Evolutionary conservation across 768 basidiomycete species (phyloP), one percentile per base, ranked within the genome.

Genomic region (Agrocybe praecox): DNA sequence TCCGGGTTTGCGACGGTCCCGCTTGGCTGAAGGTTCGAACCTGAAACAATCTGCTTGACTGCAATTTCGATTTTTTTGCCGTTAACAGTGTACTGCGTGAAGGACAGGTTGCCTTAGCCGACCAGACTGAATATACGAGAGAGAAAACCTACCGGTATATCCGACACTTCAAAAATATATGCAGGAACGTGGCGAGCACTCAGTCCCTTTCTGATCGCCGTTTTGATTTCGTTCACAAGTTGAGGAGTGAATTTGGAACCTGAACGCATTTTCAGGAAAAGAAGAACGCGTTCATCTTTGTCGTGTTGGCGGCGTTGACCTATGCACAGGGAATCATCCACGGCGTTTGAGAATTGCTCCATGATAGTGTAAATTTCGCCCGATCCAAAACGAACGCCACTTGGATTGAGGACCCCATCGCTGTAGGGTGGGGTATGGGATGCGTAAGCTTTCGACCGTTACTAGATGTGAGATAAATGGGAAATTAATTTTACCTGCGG

Each of bases 51-150:
- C 63, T 89, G 87, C 68, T 90, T 90, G 49, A 90, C 85, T 2
- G 86, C 88, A 24, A 90, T 89, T 70, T 90, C 89, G 42, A 90
- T 88, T 66, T 89, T 90, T 76, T 90, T 91, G 10, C 84, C 84
- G 48, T 89, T 90, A 9, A 89, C 84, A 0, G 88, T 90, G 60
- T 89, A 89, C 89, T 90, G 54, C 42, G 43, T 24, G 47, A 24
- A 29, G n/a, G n/a, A 24, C 2, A 18, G 4, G 45, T 18, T 19
- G 15, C 36, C 3, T 15, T 22, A 32, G 26, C 29, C 46, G 24
- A 47, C 40, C 19, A 44, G 17, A 23, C 2, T 21, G 24, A 22
- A 5, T 36, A 40, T 23, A 6, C 4, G 54, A 57, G 15, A 24
- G 44, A 51, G n/a, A 46, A 32, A 5, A 77, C 88, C 50, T 49